Evolutionary conservation across 2,329 filamentous ascomycete genomes (phyloP), one percentile per base, ranked within the genome.

Genomic region (Scedosporium aurantiacum): DNA sequence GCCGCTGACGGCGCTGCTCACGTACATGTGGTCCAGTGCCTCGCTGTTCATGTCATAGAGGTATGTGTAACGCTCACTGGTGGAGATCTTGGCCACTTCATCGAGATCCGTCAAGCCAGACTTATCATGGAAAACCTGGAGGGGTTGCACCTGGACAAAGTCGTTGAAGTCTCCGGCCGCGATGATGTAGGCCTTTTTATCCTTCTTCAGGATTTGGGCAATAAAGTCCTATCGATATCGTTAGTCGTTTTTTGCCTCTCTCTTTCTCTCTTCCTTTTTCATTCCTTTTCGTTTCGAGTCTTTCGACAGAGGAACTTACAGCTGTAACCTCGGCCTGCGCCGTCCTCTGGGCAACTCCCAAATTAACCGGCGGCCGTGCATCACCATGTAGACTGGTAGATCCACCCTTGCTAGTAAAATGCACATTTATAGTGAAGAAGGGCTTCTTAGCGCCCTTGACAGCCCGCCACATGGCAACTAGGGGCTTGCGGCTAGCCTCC

Each of bases 351-450:
- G 79, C 79, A 1, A 89, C 78, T 6, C 79, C 86, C 7, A 79
- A 80, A 69, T 90, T 90, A 8, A 87, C 76, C 0, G 87, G 87
- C 1, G 87, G 84, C 7, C 87, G 77, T 0, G 79, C 74, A 67
- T 90, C 86, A 6, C 87, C 86, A 64, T 89, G 81, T 8, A 89
- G 72, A 6, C 81, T 80, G 5, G 82, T 82, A 23, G 82, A 81
- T 43, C 87, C 87, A 28, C 84, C 84, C 73, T 90, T 90, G 67
- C 80, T 84, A 0, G 78, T 78, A 67, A 83, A 84, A 73, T 90
- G 87, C 45, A 89, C 84, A 68, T 90, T 89, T 64, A 90, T 76
- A 2, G 87, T 89, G 72, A 88, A 90, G 72, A 90, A 85, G 0
- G 72, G 68, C 64, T 78, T 80, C 63, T 77, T 74, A 28, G 71